A percentile compares a stretch with the other conserved stretches of the same genome.
These are phyloP conservation scores for Leucogyrophana mollusca DNA, from an alignment of 768 basidiomycete species.

Conservation along the genomic window DNA sequence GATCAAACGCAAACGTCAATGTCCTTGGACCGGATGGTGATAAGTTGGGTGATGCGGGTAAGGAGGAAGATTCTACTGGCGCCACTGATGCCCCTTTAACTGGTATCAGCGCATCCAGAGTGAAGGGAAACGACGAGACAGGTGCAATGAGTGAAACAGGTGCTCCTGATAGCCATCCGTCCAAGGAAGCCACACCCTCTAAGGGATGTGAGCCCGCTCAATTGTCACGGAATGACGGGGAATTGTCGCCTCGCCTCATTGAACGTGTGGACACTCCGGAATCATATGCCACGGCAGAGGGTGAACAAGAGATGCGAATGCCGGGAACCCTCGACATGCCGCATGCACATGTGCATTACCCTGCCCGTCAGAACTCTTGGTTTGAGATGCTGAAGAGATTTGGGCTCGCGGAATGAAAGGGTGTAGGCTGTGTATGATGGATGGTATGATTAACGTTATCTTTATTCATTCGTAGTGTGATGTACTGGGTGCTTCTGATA, in stretches of 20 bases:
- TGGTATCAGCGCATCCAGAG: constrained; percentile 11
- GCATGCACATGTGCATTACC: neutral
- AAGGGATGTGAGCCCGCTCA: no score
- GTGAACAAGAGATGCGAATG: constrained; percentile 39
- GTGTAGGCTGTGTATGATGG: constrained; percentile 6
- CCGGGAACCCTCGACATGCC: constrained; percentile 51
- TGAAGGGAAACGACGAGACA: constrained; percentile 11
- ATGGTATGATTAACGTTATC: neutral
- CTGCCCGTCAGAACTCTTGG: constrained; percentile 15
- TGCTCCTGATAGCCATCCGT: no score
- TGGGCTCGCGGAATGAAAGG: constrained; percentile 13
- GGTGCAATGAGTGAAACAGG: no score
- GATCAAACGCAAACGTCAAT: constrained; percentile 40
- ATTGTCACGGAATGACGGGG: no score
- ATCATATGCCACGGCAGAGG: constrained; percentile 14
- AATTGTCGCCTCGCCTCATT: no score
- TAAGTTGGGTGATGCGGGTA: constrained; percentile 11
- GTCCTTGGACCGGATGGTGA: constrained; percentile 31
- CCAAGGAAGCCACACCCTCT: no score
- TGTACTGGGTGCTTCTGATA: no score
- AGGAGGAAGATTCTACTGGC: constrained; percentile 16
- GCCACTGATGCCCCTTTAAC: constrained; percentile 17
- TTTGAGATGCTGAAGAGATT: constrained; percentile 18
- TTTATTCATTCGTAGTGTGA: neutral
- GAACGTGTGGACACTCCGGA: constrained; percentile 5